phyloP scores from a whole-genome alignment of 306 rosid genomes.

The Comarum palustre region DNA sequence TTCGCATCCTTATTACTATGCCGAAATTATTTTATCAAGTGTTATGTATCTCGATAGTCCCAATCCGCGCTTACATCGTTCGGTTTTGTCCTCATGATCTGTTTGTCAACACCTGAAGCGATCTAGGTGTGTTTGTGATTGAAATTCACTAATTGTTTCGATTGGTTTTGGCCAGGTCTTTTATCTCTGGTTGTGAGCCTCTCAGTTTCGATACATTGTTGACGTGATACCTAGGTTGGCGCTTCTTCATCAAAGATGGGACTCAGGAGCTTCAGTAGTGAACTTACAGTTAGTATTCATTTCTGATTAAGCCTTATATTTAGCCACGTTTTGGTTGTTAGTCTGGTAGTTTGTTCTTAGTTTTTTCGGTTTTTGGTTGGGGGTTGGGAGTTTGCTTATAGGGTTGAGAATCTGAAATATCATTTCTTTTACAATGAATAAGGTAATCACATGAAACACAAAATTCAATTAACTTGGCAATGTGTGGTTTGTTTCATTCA shows the following conservation, averaged over 20 bases:
- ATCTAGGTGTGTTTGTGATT: too few species aligned
- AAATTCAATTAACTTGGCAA: too few species aligned
- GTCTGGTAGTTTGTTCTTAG: slow-evolving; percentile 33
- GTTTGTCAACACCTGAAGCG: too few species aligned
- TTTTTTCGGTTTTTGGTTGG: slow-evolving; percentile 28
- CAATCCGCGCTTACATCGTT: too few species aligned
- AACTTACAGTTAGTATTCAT: slow-evolving; percentile 19
- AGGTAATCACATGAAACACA: too few species aligned
- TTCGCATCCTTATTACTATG: too few species aligned
- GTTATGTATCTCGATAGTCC: too few species aligned
- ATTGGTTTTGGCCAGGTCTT: slow-evolving; percentile 61
- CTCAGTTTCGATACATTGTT: slow-evolving; percentile 50
- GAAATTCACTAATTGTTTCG: too few species aligned
- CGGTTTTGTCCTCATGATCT: too few species aligned
- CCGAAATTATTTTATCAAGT: too few species aligned
- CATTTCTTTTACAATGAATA: too few species aligned
- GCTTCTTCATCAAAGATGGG: slow-evolving; percentile 5
- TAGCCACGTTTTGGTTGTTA: slow-evolving; percentile 23
- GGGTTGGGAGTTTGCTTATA: slow-evolving; percentile 33
- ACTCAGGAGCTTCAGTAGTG: slow-evolving; percentile 15
- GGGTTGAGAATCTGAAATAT: slow-evolving; percentile 40
- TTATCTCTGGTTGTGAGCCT: slow-evolving; percentile 66
- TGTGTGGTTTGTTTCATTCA: too few species aligned
- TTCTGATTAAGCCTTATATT: slow-evolving; percentile 23
- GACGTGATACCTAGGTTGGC: slow-evolving; percentile 25